Base-by-base conservation (phyloP, 768 basidiomycete species). In the Asterophora lycoperdoides region DNA sequence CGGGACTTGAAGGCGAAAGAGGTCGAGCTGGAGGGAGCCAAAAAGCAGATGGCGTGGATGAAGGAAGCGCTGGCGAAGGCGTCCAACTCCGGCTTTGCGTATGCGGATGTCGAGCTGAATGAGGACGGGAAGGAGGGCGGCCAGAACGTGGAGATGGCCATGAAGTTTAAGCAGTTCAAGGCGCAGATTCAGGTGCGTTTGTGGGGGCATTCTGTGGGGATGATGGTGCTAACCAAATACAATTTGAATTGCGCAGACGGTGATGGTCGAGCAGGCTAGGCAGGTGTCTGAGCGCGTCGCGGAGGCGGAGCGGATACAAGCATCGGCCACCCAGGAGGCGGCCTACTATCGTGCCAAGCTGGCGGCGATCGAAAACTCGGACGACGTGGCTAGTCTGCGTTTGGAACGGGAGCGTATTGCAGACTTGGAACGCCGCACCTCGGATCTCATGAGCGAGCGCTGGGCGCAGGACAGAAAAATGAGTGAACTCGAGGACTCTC, bases 341-440 rank as follows among this genome's bases (percentile, higher is more conserved):
- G 91, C 93, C 1, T 97, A 88, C 70, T 96, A 93, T 64, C 90
- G 94, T 42, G 90, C 94, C 40, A 97, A 98, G 68, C 72, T 95
- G n/a, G 78, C 83, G 2, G 93, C 95, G 0, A 68, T 91, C 43
- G 96, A 98, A 63, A 69, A 78, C 1, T 75, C 78, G 37, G 78
- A 81, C 14, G 77, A 84, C 8, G 61, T 69, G 5, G 93, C 95
- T 29, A 60, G 82, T 2, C 68, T 73, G 28, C 83, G 83, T 23
- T 62, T 94, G 5, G 93, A 96, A 55, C 81, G 83, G 9, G 87
- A 92, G 42, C 89, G 93, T 32, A 67, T 84, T 15, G 61, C 73
- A 14, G 84, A 89, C 33, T 76, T 95, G 32, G 93, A 95, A 63
- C 74, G 74, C 19, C 82, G 85, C 52, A 65, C 93, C 29, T 71